Conservation (phyloP, 2,329 filamentous ascomycete genomes). For the Gaeumannomyces sp. region DNA sequence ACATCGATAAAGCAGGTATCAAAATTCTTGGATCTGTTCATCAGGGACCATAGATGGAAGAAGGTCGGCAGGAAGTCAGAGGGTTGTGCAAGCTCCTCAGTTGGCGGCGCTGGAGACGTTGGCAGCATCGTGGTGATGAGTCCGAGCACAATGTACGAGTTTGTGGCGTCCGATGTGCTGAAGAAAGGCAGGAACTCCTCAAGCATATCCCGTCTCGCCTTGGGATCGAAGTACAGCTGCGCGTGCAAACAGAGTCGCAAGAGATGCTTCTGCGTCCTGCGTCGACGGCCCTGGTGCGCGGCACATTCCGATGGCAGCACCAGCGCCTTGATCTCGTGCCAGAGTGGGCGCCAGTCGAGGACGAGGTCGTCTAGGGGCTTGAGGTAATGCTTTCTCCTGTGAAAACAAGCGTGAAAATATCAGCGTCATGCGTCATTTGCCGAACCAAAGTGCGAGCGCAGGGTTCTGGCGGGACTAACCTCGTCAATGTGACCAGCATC, state of each 20-base stretch:
- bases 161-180: constrained; percentile 85
- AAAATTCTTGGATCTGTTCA: constrained; percentile 81
- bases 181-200: constrained; percentile 81
- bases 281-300: constrained; percentile 49
- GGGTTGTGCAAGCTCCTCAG: constrained; percentile 70
- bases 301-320: constrained; percentile 82
- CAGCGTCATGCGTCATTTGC: background rate
- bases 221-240: constrained; percentile 87
- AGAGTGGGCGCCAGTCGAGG: constrained; percentile 89
- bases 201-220: constrained; percentile 74
- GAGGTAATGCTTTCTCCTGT: constrained; percentile 88
- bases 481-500: constrained; percentile 95
- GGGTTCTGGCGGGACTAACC: constrained; percentile 49
- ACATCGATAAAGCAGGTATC: constrained; percentile 87
- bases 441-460: constrained; percentile 16
- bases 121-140: constrained; percentile 83
- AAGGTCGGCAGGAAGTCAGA: constrained; percentile 86
- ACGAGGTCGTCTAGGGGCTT: constrained; percentile 83
- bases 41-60: constrained; percentile 93
- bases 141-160: constrained; percentile 88
- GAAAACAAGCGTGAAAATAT: background rate
- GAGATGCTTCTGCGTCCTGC: constrained; percentile 56
- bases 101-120: constrained; percentile 68
- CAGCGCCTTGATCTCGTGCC: constrained; percentile 85
- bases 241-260: constrained; percentile 87